Evolutionary conservation across 2,329 filamentous ascomycete genomes (phyloP).

Genomic region (Phialophora verrucosa): DNA sequence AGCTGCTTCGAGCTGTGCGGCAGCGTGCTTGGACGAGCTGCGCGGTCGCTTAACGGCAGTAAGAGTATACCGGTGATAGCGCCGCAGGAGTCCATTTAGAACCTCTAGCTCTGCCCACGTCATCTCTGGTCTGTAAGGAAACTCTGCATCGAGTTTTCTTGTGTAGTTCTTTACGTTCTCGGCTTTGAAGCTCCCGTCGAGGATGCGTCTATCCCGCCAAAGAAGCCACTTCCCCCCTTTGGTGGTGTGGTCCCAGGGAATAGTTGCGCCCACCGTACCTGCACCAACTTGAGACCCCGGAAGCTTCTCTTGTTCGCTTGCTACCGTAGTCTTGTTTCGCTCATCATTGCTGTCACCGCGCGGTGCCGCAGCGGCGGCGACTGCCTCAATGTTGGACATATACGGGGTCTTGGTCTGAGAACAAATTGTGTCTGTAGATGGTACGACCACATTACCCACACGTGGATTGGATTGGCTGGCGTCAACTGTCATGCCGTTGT

Average conservation of each 20-base stretch:
- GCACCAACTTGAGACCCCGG: background rate
- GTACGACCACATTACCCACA: background rate
- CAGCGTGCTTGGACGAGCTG: background rate
- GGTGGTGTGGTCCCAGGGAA: slow-evolving; percentile 29
- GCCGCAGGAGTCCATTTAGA: slow-evolving; percentile 28
- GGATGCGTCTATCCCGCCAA: slow-evolving; percentile 29
- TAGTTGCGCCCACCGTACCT: background rate
- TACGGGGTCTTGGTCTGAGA: background rate
- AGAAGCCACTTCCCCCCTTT: slow-evolving; percentile 32
- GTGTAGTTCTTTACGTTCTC: background rate
- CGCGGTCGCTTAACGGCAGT: background rate
- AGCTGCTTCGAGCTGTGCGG: background rate
- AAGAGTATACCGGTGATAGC: slow-evolving; percentile 20
- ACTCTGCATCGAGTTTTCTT: slow-evolving; percentile 22
- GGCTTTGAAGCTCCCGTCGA: slow-evolving; percentile 18
- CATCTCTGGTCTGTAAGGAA: slow-evolving; percentile 35
- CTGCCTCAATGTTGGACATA: background rate
- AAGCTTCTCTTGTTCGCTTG: background rate
- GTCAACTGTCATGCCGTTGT: background rate
- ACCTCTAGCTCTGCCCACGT: slow-evolving; percentile 26
- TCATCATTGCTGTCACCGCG: background rate
- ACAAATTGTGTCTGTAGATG: background rate
- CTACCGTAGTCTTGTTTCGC: background rate
- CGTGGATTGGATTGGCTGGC: background rate
- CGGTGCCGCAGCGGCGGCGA: background rate